These are phyloP conservation scores for Scedosporium apiospermum DNA, from an alignment of 2,329 filamentous ascomycete genomes.

Conservation along the genomic window DNA sequence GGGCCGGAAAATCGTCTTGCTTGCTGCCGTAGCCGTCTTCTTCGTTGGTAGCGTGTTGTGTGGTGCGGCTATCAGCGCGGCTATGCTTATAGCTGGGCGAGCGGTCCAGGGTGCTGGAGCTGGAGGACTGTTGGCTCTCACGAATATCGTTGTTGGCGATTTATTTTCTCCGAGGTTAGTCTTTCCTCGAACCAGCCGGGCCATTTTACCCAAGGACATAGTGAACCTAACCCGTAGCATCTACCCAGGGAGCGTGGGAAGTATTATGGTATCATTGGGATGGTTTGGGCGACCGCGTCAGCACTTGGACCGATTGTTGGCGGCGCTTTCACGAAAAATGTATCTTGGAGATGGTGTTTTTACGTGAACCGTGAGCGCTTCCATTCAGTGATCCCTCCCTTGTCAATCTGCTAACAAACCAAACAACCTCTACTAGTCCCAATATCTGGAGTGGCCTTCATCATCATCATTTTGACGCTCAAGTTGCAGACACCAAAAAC, in stretches of 20 bases:
- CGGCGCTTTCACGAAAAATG: conserved; percentile 53
- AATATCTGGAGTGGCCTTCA: conserved; percentile 43
- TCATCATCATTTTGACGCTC: conserved; percentile 51
- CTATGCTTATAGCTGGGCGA: conserved; percentile 35
- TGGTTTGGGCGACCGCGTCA: conserved; percentile 57
- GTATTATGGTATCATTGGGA: conserved; percentile 55
- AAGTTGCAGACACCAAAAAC: conserved; percentile 60
- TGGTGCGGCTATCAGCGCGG: conserved; percentile 31
- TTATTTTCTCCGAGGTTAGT: conserved; percentile 22
- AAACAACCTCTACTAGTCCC: conserved; percentile 24
- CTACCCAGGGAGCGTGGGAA: conserved; percentile 1
- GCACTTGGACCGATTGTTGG: conserved; percentile 56
- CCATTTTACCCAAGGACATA: neutral
- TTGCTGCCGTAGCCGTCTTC: conserved; percentile 36
- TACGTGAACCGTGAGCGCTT: conserved; percentile 15
- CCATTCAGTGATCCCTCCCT: conserved; percentile 34
- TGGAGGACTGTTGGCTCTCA: conserved; percentile 37
- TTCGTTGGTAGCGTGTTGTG: conserved; percentile 37
- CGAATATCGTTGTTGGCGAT: conserved; percentile 40
- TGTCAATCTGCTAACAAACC: conserved; percentile 40
- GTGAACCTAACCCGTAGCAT: conserved; percentile 37
- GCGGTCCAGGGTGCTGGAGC: conserved; percentile 39
- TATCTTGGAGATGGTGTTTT: conserved; percentile 51
- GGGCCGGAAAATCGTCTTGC: conserved; percentile 41
- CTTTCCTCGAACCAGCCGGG: neutral